Percentiles rank a stretch among this genome's conserved stretches.
These are phyloP conservation scores for Ambrosiella beaveri DNA, from an alignment of 2,329 filamentous ascomycete species.

Conservation along the genomic window DNA sequence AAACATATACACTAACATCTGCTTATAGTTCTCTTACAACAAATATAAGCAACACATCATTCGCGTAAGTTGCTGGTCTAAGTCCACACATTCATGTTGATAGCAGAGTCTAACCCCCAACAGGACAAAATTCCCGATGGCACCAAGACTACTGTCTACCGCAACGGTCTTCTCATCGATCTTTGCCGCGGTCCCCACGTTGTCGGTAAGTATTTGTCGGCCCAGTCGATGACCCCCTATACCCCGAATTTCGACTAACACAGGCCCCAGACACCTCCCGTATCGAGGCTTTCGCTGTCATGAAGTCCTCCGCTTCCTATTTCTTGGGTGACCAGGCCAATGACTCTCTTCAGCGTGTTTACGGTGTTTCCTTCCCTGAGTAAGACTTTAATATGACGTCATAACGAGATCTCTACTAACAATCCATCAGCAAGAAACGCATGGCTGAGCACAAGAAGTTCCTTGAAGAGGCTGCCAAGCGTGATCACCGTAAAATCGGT, in stretches of 20 bases:
- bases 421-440: slow-evolving; percentile 51
- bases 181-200: slow-evolving; percentile 91
- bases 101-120: background rate
- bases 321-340: slow-evolving; percentile 70
- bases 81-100: background rate
- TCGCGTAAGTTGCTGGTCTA: slow-evolving; percentile 20
- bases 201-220: slow-evolving; percentile 28
- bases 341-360: slow-evolving; percentile 89
- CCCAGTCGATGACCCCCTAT: background rate
- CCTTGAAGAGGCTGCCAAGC: slow-evolving; percentile 92
- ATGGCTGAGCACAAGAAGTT: slow-evolving; percentile 89
- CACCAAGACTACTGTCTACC: slow-evolving; percentile 65
- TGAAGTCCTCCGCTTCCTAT: slow-evolving; percentile 65
- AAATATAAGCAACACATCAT: slow-evolving; percentile 99
- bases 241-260: background rate
- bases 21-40: slow-evolving; percentile 64
- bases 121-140: slow-evolving; percentile 75
- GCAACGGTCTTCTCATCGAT: slow-evolving; percentile 86
- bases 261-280: slow-evolving; percentile 52
- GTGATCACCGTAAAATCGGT: slow-evolving; percentile 85
- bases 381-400: background rate
- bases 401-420: slow-evolving; percentile 5
- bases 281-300: slow-evolving; percentile 87
- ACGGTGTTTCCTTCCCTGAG: slow-evolving; percentile 67
- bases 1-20: slow-evolving; percentile 1